Evolutionary conservation across 2,329 filamentous ascomycete genomes (phyloP).

Genomic region (Ustulina deusta): DNA sequence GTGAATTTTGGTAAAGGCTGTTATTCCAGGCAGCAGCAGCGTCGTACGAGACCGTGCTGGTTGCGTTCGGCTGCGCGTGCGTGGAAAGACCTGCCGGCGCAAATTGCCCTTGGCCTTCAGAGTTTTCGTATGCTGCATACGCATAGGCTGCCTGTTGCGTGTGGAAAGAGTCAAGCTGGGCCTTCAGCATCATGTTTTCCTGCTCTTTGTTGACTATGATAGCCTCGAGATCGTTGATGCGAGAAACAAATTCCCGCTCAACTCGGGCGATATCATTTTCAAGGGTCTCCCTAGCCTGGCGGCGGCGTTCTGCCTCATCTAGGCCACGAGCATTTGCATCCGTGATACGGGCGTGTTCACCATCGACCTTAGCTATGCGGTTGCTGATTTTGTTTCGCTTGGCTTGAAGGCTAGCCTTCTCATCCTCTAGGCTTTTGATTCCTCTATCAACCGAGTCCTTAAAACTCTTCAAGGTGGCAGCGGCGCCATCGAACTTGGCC

Average conservation of each 20-base stretch:
- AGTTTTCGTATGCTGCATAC: conserved; percentile 49
- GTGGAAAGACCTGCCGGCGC: conserved; percentile 40
- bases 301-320: conserved; percentile 71
- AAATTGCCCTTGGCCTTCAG: conserved; percentile 44
- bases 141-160: conserved; percentile 51
- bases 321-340: conserved; percentile 75
- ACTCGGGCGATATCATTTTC: conserved; percentile 60
- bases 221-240: conserved; percentile 54
- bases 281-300: conserved; percentile 62
- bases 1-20: conserved; percentile 49
- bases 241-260: conserved; percentile 59
- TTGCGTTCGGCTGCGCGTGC: conserved; percentile 38
- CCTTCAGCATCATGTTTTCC: conserved; percentile 55
- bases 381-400: conserved; percentile 79
- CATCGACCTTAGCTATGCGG: conserved; percentile 78
- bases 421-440: conserved; percentile 71
- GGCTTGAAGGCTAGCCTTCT: conserved; percentile 71
- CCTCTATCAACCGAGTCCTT: conserved; percentile 73
- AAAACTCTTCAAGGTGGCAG: conserved; percentile 66
- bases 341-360: conserved; percentile 76
- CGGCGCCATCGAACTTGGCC: conserved; percentile 69
- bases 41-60: conserved; percentile 45
- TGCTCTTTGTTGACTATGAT: conserved; percentile 56
- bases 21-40: conserved; percentile 50
- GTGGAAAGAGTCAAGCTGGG: conserved; percentile 56